Base-by-base conservation (phyloP, 2,329 filamentous ascomycete species). In the Teratosphaeria zuluensis region DNA sequence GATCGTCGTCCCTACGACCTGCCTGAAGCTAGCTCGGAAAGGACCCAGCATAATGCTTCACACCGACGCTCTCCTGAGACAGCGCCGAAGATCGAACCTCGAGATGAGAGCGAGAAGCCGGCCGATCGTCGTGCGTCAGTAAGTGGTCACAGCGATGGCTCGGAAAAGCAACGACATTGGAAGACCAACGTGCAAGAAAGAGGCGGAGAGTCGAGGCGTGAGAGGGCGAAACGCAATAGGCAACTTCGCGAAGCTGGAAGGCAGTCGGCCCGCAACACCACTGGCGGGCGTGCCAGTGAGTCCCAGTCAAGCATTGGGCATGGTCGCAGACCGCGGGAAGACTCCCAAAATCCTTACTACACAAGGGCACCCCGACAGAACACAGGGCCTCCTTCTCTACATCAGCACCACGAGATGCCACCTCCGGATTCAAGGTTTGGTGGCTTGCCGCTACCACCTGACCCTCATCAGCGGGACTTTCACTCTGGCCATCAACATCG, bases 401-500 rank as follows among this genome's bases (percentile, higher is more conserved):
- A n/a, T 48, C 42, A 21, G 42, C 42, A 48, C 4, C 42, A 48
- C 42, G 42, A 48, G 4, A 48, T 48, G 42, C 42, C 42, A 8
- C 42, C 42, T 42, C 56, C 51, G n/a, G 48, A 24, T n/a, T 30
- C 52, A 46, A 16, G 51, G 5, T 28, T 19, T 28, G 24, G 35
- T 24, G 52, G 52, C 30, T 24, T 31, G 11, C 53, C 55, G 21
- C 11, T 52, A 11, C 51, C 11, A 14, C 51, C 19, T 28, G 46
- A 56, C 28, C 48, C 51, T 28, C 46, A 46, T 38, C 58, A 58
- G 30, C 53, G 16, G 19, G 56, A 32, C 21, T 58, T 51, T 21
- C 28, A 38, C 38, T 38, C 28, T 31, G 32, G 42, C 31, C 38
- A 51, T 48, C 51, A 54, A 5, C 58, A 63, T 38, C 61, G 61